Percentiles rank a stretch among this genome's conserved stretches.
phyloP scores from a whole-genome alignment of 108 stramenopile genomes.

The Poteriospumella lacustris region DNA sequence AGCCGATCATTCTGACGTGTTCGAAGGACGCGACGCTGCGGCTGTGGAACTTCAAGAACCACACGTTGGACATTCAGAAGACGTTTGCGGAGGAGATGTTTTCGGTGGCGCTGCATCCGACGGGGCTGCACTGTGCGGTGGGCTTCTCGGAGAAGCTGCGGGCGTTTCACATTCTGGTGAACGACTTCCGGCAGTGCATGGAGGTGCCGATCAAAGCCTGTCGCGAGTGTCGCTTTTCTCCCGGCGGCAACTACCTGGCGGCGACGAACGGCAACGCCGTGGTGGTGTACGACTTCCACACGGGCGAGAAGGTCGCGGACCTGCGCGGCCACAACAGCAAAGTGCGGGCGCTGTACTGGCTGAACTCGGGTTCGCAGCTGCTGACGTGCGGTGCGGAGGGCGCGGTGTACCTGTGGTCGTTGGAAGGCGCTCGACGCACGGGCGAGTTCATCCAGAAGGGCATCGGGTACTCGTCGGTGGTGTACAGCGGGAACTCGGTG shows the following conservation, averaged over 20 bases:
- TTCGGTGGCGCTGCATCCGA: conserved; percentile 42
- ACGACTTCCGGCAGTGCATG: conserved; percentile 49
- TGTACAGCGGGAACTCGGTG: conserved; percentile 38
- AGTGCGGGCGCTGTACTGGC: conserved; percentile 49
- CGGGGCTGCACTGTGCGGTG: conserved; percentile 51
- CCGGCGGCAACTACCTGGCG: conserved; percentile 57
- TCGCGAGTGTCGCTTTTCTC: conserved; percentile 53
- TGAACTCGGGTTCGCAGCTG: conserved; percentile 44
- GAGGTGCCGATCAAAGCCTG: conserved; percentile 58
- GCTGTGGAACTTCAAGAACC: conserved; percentile 20
- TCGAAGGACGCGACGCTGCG: conserved; percentile 4
- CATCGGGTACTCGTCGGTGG: conserved; percentile 39
- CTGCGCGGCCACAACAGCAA: conserved; percentile 57
- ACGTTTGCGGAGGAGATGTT: conserved; percentile 21
- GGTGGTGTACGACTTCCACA: conserved; percentile 55
- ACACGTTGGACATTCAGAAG: not conserved
- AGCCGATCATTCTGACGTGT: conserved; percentile 23
- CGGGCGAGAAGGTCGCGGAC: conserved; percentile 51
- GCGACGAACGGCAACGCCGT: conserved; percentile 58
- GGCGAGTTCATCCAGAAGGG: conserved; percentile 61
- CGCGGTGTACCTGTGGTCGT: conserved; percentile 60
- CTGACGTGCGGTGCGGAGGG: conserved; percentile 56
- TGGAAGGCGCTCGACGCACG: conserved; percentile 49
- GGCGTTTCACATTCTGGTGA: conserved; percentile 53
- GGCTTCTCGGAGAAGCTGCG: conserved; percentile 60